These are phyloP conservation scores for Solanum chilense DNA, from an alignment of 257 asterid species.

Conservation along the genomic window DNA sequence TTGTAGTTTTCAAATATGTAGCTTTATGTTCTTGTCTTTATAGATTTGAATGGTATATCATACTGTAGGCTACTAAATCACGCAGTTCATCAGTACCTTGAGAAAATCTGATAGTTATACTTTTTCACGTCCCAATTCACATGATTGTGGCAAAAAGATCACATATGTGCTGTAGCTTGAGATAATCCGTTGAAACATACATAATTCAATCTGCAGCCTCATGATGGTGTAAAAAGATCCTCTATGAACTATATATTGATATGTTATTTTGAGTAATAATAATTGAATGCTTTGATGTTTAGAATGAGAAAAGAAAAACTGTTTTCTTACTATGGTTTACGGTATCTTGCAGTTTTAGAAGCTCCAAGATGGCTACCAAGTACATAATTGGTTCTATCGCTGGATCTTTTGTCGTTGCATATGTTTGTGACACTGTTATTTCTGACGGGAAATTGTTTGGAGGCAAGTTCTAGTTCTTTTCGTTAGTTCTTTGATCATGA, in stretches of 20 bases:
- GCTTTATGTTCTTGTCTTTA: background rate
- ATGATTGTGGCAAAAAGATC: background rate
- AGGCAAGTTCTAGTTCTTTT: conserved; percentile 19
- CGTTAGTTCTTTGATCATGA: background rate
- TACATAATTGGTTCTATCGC: background rate
- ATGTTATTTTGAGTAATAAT: background rate
- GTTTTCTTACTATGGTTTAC: background rate
- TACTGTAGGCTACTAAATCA: background rate
- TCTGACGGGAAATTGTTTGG: conserved; percentile 17
- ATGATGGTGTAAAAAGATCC: background rate
- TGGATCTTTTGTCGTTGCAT: conserved; percentile 11
- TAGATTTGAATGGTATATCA: background rate
- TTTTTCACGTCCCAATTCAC: background rate
- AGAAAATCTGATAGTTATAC: background rate
- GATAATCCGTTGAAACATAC: background rate
- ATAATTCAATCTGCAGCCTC: background rate
- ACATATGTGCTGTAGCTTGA: background rate
- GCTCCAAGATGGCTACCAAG: conserved; percentile 7
- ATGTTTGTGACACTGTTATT: conserved; percentile 3
- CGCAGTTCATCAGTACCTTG: background rate
- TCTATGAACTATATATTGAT: background rate
- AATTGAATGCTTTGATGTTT: background rate
- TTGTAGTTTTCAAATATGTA: background rate
- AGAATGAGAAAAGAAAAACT: background rate
- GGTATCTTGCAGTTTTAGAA: background rate